phyloP scores from a whole-genome alignment of 2,329 filamentous ascomycete species.

The Ophiostoma ulmi region DNA sequence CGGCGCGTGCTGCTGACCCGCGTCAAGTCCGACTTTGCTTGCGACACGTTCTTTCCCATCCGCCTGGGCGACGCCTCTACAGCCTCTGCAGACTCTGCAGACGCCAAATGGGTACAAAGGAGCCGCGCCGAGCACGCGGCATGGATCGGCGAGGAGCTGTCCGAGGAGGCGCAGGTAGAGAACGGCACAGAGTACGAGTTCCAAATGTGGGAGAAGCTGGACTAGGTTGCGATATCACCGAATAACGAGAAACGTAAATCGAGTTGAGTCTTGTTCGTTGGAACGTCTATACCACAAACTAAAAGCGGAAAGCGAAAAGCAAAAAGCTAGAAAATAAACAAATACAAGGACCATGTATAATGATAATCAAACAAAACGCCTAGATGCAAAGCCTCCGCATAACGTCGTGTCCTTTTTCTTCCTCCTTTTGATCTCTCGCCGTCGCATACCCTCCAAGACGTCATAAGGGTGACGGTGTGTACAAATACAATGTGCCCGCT shows the following conservation, averaged over 20 bases:
- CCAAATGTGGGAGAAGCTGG: conserved; percentile 62
- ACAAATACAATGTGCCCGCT: conserved; percentile 3
- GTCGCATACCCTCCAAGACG: not conserved
- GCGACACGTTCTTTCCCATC: conserved; percentile 70
- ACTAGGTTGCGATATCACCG: conserved; percentile 28
- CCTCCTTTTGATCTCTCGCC: not conserved
- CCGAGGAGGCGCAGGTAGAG: conserved; percentile 56
- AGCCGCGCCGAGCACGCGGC: conserved; percentile 50
- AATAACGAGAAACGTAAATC: not conserved
- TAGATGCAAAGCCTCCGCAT: conserved; percentile 7
- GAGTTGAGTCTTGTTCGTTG: conserved; percentile 6
- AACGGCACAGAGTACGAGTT: conserved; percentile 62
- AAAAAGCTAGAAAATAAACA: conserved; percentile 2
- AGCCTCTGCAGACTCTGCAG: not conserved
- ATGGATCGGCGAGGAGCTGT: conserved; percentile 63
- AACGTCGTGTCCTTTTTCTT: not conserved
- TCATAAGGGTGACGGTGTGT: not conserved
- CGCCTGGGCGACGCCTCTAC: conserved; percentile 40
- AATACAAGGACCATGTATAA: not conserved
- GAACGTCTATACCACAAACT: not conserved
- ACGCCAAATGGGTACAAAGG: conserved; percentile 50
- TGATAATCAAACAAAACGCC: not conserved
- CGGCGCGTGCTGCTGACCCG: conserved; percentile 64
- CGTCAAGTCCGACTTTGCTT: conserved; percentile 64
- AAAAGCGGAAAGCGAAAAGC: no score